A percentile compares a stretch with the other conserved stretches of the same genome.
These are phyloP conservation scores for Dothideomycetes sp. DNA, from an alignment of 2,329 filamentous ascomycete genomes.

Conservation along the genomic window DNA sequence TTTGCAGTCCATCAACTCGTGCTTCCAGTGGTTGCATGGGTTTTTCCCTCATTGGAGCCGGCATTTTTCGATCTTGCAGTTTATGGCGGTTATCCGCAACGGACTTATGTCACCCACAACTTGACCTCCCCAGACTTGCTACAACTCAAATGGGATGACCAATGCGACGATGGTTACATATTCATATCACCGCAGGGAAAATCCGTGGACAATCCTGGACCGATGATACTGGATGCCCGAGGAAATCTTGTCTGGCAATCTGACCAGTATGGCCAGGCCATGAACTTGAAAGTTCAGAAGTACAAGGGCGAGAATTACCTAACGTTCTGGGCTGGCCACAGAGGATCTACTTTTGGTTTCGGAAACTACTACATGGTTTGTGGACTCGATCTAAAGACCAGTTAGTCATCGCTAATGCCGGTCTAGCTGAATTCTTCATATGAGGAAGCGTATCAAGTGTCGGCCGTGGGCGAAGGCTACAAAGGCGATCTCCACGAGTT, in stretches of 20 bases:
- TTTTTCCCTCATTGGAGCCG: constrained; percentile 21
- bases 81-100: constrained; percentile 23
- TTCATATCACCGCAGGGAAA: constrained; percentile 25
- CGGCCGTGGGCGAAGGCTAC: constrained; percentile 26
- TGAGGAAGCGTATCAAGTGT: constrained; percentile 21
- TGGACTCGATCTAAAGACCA: too few relatives aligned
- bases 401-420: constrained; percentile 20
- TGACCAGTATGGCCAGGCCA: constrained; percentile 23
- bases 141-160: constrained; percentile 23
- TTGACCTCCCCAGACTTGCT: constrained; percentile 21
- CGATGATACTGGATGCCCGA: constrained; percentile 27
- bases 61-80: constrained; percentile 26
- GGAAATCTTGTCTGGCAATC: constrained; percentile 28
- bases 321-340: constrained; percentile 31
- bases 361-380: constrained; percentile 18
- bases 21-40: constrained; percentile 23
- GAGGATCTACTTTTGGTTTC: constrained; percentile 20
- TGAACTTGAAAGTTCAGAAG: constrained; percentile 27
- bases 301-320: constrained; percentile 30
- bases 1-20: constrained; percentile 21
- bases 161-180: constrained; percentile 23
- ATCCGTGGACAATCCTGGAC: constrained; percentile 23
- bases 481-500: constrained; percentile 37
- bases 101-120: constrained; percentile 22
- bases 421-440: constrained; percentile 22